Conservation (phyloP, 441 rosid species). For the Capsella rubella region DNA sequence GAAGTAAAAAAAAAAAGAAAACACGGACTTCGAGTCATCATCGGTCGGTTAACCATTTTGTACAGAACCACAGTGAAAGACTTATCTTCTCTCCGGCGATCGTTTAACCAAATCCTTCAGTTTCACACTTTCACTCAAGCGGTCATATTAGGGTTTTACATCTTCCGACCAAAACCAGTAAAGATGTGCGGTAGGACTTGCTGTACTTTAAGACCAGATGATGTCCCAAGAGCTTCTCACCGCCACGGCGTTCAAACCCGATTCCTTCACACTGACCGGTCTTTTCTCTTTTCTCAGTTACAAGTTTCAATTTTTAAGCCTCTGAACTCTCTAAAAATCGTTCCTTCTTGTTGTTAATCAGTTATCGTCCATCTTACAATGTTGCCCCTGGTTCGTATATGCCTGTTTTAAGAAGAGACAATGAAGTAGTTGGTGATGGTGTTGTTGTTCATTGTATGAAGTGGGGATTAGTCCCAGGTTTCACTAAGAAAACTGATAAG, state of each 20-base stretch:
- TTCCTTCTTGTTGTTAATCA: constrained; percentile 33
- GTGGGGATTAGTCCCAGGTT: constrained; percentile 89
- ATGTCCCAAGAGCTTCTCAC: constrained; percentile 70
- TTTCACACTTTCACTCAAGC: background rate
- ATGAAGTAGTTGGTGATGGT: constrained; percentile 51
- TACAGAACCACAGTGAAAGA: background rate
- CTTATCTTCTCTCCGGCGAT: background rate
- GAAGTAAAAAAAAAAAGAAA: too few species aligned
- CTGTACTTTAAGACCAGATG: constrained; percentile 73
- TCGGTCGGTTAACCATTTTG: background rate
- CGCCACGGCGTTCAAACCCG: constrained; percentile 52
- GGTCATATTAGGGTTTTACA: background rate
- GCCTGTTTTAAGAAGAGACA: constrained; percentile 69
- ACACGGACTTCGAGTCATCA: too few species aligned
- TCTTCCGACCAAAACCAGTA: background rate
- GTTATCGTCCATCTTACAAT: constrained; percentile 82
- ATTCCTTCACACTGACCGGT: constrained; percentile 67
- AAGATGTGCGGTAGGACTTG: constrained; percentile 87
- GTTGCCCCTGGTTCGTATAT: constrained; percentile 71
- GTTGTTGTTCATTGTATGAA: constrained; percentile 77
- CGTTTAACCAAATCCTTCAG: background rate
- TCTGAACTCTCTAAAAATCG: background rate
- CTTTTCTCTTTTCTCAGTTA: background rate
- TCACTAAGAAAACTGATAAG: constrained; percentile 76
- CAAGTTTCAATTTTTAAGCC: background rate